Conservation (phyloP, 1,284 basidiomycete genomes). For the Xerocomus nothofagi region DNA sequence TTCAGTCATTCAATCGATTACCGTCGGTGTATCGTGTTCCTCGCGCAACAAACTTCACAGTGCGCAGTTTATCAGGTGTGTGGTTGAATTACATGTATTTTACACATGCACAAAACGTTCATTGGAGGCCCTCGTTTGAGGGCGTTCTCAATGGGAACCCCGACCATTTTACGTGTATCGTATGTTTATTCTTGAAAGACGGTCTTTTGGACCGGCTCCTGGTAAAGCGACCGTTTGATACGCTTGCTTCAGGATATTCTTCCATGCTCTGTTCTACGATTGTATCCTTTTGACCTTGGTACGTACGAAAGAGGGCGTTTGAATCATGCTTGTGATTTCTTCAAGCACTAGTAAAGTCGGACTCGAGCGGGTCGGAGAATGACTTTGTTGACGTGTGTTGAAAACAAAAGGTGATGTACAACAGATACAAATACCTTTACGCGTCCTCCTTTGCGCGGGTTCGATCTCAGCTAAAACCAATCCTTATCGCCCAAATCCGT, state of each 20-base stretch:
- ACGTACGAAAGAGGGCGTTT: no score
- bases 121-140: neutral
- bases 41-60: neutral
- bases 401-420: conserved; percentile 9
- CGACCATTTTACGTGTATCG: no score
- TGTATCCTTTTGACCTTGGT: no score
- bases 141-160: no score
- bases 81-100: neutral
- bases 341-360: no score
- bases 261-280: no score
- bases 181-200: no score
- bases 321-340: neutral
- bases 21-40: neutral
- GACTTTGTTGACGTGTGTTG: neutral
- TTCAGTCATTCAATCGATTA: neutral
- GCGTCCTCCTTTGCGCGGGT: neutral
- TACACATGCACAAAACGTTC: neutral
- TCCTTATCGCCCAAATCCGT: neutral
- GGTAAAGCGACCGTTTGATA: no score
- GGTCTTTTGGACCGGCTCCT: no score
- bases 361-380: neutral
- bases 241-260: no score
- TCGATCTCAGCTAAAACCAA: neutral
- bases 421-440: conserved; percentile 7
- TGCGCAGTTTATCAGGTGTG: no score